phyloP scores from a whole-genome alignment of 345 rosid genomes.

The Jatropha curcas region DNA sequence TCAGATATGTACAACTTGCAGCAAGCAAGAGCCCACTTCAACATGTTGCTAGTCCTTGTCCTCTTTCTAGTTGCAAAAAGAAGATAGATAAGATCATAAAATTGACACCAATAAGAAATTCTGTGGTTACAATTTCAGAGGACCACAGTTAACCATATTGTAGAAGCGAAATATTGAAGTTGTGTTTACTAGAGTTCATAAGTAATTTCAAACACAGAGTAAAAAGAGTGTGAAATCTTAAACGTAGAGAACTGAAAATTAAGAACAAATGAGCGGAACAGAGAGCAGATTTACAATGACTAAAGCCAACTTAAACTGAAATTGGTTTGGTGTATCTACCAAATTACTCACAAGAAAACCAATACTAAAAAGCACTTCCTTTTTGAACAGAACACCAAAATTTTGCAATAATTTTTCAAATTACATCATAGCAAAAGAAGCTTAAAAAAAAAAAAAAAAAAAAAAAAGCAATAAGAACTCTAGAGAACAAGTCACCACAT shows the following conservation, averaged over 20 bases:
- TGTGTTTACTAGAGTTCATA: background rate
- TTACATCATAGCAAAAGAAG: background rate
- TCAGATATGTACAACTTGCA: constrained; percentile 89
- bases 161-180: background rate
- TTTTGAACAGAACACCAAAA: background rate
- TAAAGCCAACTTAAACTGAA: background rate
- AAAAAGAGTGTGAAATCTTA: background rate
- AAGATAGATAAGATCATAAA: constrained; percentile 22
- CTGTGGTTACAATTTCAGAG: constrained; percentile 31
- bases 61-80: constrained; percentile 32
- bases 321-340: background rate
- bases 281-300: too few relatives aligned
- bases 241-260: background rate
- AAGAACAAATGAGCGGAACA: too few relatives aligned
- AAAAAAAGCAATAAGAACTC: background rate
- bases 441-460: background rate
- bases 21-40: constrained; percentile 69
- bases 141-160: constrained; percentile 18
- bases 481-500: background rate
- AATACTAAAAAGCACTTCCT: background rate
- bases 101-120: constrained; percentile 29
- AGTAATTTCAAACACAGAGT: background rate
- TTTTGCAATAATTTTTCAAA: too few relatives aligned
- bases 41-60: constrained; percentile 44
- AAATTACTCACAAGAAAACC: background rate